A percentile compares a stretch with the other conserved stretches of the same genome.
Conservation (phyloP, 208 protist species). For the Herpetomonas tarakana region DNA sequence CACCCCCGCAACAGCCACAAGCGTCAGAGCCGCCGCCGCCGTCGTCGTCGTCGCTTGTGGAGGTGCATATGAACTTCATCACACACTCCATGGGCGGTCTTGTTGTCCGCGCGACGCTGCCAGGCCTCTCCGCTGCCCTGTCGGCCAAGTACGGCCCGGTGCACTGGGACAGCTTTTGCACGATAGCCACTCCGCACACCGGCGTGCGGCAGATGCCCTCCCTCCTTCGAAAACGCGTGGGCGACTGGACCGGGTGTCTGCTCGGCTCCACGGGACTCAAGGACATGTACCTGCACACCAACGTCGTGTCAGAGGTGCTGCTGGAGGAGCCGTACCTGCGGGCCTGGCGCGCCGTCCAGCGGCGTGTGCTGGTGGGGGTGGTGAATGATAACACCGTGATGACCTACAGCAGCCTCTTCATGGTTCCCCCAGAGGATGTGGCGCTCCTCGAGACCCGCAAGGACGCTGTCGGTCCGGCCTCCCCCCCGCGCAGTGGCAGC, state of each 20-base stretch:
- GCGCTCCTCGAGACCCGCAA: neutral
- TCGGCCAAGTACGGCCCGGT: constrained; percentile 6
- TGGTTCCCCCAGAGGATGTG: constrained; percentile 7
- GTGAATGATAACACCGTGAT: constrained; percentile 37
- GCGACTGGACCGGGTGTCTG: constrained; percentile 15
- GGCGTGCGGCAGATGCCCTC: constrained; percentile 49
- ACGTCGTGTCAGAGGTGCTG: constrained; percentile 17
- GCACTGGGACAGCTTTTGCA: constrained; percentile 53
- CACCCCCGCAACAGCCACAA: no score
- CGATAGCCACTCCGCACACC: constrained; percentile 46
- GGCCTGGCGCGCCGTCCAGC: constrained; percentile 23
- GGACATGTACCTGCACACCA: constrained; percentile 37
- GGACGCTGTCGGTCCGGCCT: neutral
- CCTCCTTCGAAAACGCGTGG: constrained; percentile 19
- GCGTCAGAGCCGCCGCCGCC: no score
- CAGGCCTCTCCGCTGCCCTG: constrained; percentile 15
- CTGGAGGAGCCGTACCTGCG: constrained; percentile 16
- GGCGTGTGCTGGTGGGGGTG: constrained; percentile 29
- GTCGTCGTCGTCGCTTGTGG: no score
- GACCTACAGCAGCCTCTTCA: constrained; percentile 42
- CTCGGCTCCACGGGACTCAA: constrained; percentile 26
- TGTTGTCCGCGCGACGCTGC: constrained; percentile 52
- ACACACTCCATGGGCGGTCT: constrained; percentile 64
- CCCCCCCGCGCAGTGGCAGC: no score
- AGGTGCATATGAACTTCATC: constrained; percentile 50